phyloP scores from a whole-genome alignment of 805 yeast genomes.

The Starmerella bombicola region DNA sequence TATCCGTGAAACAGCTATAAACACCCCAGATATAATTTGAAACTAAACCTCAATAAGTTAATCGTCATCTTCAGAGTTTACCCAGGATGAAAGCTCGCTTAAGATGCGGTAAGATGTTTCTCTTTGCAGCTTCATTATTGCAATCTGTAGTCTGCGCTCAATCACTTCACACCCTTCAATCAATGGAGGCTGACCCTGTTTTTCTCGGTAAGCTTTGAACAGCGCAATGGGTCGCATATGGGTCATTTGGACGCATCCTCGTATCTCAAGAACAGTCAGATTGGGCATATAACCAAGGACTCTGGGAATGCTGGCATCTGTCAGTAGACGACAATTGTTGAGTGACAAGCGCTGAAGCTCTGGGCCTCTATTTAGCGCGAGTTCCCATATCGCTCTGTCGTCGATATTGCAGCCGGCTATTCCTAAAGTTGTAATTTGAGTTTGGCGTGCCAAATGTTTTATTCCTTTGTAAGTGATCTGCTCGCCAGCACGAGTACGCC shows the following conservation, averaged over 20 bases:
- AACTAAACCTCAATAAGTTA: too few species aligned
- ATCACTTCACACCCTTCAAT: conserved; percentile 70
- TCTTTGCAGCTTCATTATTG: conserved; percentile 47
- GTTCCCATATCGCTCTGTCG: conserved; percentile 69
- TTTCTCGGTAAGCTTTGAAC: conserved; percentile 39
- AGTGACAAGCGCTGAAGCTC: conserved; percentile 54
- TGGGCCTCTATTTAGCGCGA: conserved; percentile 43
- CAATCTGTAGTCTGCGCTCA: conserved; percentile 45
- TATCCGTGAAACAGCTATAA: too few species aligned
- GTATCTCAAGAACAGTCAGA: conserved; percentile 63
- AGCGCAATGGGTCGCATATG: conserved; percentile 53
- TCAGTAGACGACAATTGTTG: conserved; percentile 53
- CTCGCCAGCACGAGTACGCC: conserved; percentile 59
- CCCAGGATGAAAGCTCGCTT: conserved; percentile 47
- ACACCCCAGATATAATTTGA: too few species aligned
- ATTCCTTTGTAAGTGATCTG: conserved; percentile 60
- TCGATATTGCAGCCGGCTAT: conserved; percentile 77
- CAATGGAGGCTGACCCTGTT: conserved; percentile 38
- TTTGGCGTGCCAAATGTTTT: conserved; percentile 42
- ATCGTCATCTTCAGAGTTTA: conserved; percentile 19
- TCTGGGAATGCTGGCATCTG: conserved; percentile 47
- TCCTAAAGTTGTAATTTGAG: conserved; percentile 59
- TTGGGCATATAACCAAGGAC: conserved; percentile 42
- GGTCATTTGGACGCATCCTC: conserved; percentile 46
- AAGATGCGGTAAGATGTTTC: conserved; percentile 45